Evolutionary conservation across 75 land plant species (phyloP).

Genomic region (Selaginella moellendorffii): DNA sequence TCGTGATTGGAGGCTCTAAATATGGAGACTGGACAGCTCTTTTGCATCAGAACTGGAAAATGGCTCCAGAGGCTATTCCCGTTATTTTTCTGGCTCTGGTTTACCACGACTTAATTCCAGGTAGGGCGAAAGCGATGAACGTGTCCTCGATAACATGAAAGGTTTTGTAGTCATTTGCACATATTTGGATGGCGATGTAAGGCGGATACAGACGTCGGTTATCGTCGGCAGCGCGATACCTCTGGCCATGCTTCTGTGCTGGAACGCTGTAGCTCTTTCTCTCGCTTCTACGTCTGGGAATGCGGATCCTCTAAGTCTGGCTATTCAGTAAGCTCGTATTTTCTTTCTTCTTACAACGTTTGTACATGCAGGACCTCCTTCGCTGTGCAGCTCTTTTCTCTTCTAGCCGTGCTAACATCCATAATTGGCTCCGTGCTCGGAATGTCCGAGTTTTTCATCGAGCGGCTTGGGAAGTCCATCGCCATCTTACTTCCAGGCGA

Average conservation of each 20-base stretch:
- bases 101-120: slow-evolving; percentile 73
- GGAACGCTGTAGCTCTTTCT: slow-evolving; percentile 55
- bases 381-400: slow-evolving; percentile 44
- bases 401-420: slow-evolving; percentile 63
- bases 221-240: slow-evolving; percentile 63
- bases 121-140: slow-evolving; percentile 14
- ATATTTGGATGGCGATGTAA: slow-evolving; percentile 52
- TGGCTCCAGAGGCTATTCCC: slow-evolving; percentile 49
- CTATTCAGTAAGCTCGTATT: slow-evolving; percentile 14
- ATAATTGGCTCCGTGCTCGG: slow-evolving; percentile 54
- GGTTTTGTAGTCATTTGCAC: slow-evolving; percentile 49
- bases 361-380: slow-evolving; percentile 20
- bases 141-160: background rate
- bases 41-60: slow-evolving; percentile 36
- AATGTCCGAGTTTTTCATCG: slow-evolving; percentile 49
- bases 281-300: slow-evolving; percentile 21
- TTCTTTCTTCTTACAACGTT: no score
- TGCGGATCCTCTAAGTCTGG: slow-evolving; percentile 27
- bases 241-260: slow-evolving; percentile 39
- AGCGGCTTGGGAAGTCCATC: slow-evolving; percentile 32
- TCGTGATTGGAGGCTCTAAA: slow-evolving; percentile 27
- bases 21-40: slow-evolving; percentile 45
- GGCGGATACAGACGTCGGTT: slow-evolving; percentile 43
- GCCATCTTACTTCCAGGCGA: background rate
- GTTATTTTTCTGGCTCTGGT: slow-evolving; percentile 70